These are phyloP conservation scores for Kalmusia sp. DNA, from an alignment of 2,329 filamentous ascomycete genomes.

Conservation along the genomic window DNA sequence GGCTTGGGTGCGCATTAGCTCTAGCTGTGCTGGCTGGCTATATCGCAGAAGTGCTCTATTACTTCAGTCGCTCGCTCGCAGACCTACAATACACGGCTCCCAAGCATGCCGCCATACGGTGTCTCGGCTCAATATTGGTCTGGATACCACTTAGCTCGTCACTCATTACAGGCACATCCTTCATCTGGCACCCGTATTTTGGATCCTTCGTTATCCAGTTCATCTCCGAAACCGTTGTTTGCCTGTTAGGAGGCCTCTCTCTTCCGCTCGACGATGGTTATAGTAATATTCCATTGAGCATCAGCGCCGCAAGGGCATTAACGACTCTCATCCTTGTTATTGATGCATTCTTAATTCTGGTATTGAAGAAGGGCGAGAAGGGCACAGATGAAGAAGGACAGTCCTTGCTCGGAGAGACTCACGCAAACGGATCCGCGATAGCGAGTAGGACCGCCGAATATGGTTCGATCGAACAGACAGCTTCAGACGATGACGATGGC, in stretches of 20 bases:
- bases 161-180: conserved; percentile 27
- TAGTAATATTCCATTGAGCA: conserved; percentile 27
- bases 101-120: conserved; percentile 41
- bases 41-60: conserved; percentile 41
- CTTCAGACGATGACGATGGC: conserved; percentile 21
- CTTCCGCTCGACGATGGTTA: conserved; percentile 21
- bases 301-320: conserved; percentile 29
- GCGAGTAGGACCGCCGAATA: conserved; percentile 48
- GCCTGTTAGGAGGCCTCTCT: conserved; percentile 30
- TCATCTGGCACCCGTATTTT: conserved; percentile 44
- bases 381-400: conserved; percentile 64
- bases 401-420: conserved; percentile 59
- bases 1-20: conserved; percentile 24
- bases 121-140: conserved; percentile 42
- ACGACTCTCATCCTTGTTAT: conserved; percentile 34
- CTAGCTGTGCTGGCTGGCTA: conserved; percentile 29
- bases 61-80: conserved; percentile 37
- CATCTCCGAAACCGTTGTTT: conserved; percentile 38
- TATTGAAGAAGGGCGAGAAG: conserved; percentile 37
- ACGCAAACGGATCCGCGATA: conserved; percentile 39
- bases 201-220: conserved; percentile 42
- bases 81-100: conserved; percentile 39
- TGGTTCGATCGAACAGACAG: conserved; percentile 38
- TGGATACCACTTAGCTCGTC: conserved; percentile 36
- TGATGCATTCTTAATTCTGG: conserved; percentile 36